phyloP scores from a whole-genome alignment of 495 filamentous ascomycete genomes.

The Aspergillus kassunensis region DNA sequence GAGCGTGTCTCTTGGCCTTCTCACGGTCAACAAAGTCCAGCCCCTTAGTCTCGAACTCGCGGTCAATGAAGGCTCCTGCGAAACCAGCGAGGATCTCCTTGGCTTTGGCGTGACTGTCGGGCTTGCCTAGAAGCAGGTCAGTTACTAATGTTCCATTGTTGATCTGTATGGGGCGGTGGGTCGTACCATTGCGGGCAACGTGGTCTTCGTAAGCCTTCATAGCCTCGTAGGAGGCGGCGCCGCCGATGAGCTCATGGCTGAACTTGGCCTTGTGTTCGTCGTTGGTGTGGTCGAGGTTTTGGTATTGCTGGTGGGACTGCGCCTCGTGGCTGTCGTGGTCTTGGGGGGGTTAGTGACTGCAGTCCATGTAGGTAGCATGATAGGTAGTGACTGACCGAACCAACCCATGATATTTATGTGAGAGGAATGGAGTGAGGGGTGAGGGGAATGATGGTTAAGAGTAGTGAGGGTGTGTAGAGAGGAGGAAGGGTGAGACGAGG shows the following conservation, averaged over 20 bases:
- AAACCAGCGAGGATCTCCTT: constrained; percentile 69
- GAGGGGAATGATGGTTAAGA: too few relatives aligned
- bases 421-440: too few relatives aligned
- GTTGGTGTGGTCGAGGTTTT: constrained; percentile 26
- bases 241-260: constrained; percentile 65
- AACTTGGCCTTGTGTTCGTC: constrained; percentile 50
- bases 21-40: constrained; percentile 64
- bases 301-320: constrained; percentile 48
- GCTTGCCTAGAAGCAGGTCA: constrained; percentile 46
- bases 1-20: constrained; percentile 61
- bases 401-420: constrained; percentile 20
- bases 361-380: not conserved
- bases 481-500: too few relatives aligned
- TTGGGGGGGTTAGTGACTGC: not conserved
- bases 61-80: constrained; percentile 68
- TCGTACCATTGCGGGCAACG: constrained; percentile 56
- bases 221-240: constrained; percentile 68
- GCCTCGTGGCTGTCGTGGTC: constrained; percentile 24
- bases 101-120: constrained; percentile 59
- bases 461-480: too few relatives aligned
- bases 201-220: constrained; percentile 69
- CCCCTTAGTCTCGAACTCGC: constrained; percentile 69
- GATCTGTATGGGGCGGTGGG: not conserved
- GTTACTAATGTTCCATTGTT: not conserved
- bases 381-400: constrained; percentile 11